Evolutionary conservation across 176 grass and related monocot species (phyloP).

Genomic region (Luzula sylvatica): DNA sequence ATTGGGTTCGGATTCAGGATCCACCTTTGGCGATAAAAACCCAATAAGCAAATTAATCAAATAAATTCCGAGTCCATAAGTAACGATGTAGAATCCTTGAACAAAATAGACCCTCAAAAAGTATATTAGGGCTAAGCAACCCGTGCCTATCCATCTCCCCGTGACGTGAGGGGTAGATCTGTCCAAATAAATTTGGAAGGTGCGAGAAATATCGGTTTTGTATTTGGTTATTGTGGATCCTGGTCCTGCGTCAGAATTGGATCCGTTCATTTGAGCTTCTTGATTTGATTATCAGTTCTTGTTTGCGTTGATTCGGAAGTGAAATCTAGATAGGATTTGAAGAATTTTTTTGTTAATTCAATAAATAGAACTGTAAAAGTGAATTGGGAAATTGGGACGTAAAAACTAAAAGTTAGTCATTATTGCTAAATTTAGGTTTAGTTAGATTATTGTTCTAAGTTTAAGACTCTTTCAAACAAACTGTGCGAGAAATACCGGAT

Average conservation of each 20-base stretch:
- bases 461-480: too few relatives aligned
- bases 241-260: slow-evolving; percentile 1
- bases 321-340: too few relatives aligned
- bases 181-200: slow-evolving; percentile 85
- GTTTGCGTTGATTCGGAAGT: too few relatives aligned
- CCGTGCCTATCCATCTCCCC: slow-evolving; percentile 67
- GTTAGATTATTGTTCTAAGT: too few relatives aligned
- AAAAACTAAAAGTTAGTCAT: too few relatives aligned
- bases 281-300: neutral
- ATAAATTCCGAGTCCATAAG: slow-evolving; percentile 90
- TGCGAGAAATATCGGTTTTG: slow-evolving; percentile 45
- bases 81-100: slow-evolving; percentile 85
- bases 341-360: too few relatives aligned
- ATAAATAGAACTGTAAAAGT: too few relatives aligned
- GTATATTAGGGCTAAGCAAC: slow-evolving; percentile 44
- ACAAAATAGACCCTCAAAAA: slow-evolving; percentile 53
- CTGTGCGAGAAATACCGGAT: too few relatives aligned
- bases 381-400: too few relatives aligned
- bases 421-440: too few relatives aligned
- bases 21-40: slow-evolving; percentile 87
- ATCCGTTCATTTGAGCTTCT: slow-evolving; percentile 27
- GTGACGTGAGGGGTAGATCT: slow-evolving; percentile 69
- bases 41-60: slow-evolving; percentile 93
- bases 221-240: slow-evolving; percentile 43
- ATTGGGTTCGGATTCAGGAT: slow-evolving; percentile 56